Evolutionary conservation across 1,284 basidiomycete species (phyloP), one percentile per base, ranked within the genome.

Genomic region (Mycena citricolor): DNA sequence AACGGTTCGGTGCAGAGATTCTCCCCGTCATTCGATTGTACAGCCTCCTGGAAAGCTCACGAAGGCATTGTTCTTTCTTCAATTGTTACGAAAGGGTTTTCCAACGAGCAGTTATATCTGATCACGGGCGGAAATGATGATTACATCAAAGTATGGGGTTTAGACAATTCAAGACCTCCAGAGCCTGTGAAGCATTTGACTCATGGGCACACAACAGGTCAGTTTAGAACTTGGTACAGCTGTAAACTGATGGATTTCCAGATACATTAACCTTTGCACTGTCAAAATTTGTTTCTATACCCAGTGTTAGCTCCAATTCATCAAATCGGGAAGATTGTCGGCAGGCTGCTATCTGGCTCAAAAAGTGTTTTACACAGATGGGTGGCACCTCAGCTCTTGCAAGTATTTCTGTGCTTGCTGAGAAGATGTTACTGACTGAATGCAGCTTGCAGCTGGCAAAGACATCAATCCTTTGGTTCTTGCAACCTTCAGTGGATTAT

Each of bases 311-410:
- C 56, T 83, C 81, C 40, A 67, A 69, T 40, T 74, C 80, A 4
- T 63, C 69, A 2, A 79, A 87, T 58, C 76, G 82, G 20, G 95
- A 98, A 65, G 88, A 94, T 57, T 97, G 94, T 60, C 76, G 92
- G 42, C 93, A 97, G 61, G 87, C 90, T 1, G 93, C 92, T 2
- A 85, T 94, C 31, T 92, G 92, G 81, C 67, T 97, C 41, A 87
- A 86, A 58, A 92, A 91, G 56, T 90, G 90, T 55, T 67, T 97
- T 16, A 77, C 76, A 4, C 89, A 94, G 61, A 75, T 97, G 17
- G 94, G 94, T 12, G 92, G 91, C 2, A 74, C 83, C 17, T 79
- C 90, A 0, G 72, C 76, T 16, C 66, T 94, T 30, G 90, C 90
- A 43, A 59, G 80, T 65, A 1, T 39, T 19, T 5, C 37, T 30